These are phyloP conservation scores for Aaosphaeria arxii DNA, from an alignment of 2,329 filamentous ascomycete species.

Conservation along the genomic window DNA sequence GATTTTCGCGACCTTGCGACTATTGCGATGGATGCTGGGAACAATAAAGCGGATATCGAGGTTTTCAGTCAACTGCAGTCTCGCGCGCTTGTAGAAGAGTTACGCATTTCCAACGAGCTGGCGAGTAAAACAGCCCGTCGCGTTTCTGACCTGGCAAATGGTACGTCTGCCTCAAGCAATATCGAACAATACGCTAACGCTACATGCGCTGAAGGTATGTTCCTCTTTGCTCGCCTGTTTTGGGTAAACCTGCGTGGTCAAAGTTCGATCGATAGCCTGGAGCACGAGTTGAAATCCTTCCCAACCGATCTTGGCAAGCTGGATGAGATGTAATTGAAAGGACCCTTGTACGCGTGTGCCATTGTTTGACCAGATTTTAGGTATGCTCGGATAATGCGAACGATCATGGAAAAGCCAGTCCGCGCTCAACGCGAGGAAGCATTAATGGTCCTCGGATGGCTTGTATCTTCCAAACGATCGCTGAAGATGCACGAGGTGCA, in stretches of 20 bases:
- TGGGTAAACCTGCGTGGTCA: constrained; percentile 20
- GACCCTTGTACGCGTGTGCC: not conserved
- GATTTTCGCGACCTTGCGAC: constrained; percentile 4
- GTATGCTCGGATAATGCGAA: constrained; percentile 21
- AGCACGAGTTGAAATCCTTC: constrained; percentile 4
- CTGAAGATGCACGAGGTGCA: constrained; percentile 26
- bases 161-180: constrained; percentile 6
- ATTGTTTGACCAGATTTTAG: constrained; percentile 5
- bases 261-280: constrained; percentile 11
- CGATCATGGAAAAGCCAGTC: constrained; percentile 12
- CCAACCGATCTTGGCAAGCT: constrained; percentile 3
- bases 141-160: constrained; percentile 5
- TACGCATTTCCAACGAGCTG: constrained; percentile 3
- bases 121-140: constrained; percentile 4
- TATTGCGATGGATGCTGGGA: constrained; percentile 5
- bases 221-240: constrained; percentile 24
- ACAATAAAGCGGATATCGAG: constrained; percentile 28
- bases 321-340: not conserved
- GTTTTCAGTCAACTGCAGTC: constrained; percentile 5
- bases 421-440: constrained; percentile 11
- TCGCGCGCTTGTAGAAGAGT: constrained; percentile 1
- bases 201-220: constrained; percentile 14
- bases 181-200: not conserved
- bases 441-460: constrained; percentile 21
- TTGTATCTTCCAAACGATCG: constrained; percentile 24